Conservation (phyloP, 352 stramenopile species). For the Pythium phragmiticola region DNA sequence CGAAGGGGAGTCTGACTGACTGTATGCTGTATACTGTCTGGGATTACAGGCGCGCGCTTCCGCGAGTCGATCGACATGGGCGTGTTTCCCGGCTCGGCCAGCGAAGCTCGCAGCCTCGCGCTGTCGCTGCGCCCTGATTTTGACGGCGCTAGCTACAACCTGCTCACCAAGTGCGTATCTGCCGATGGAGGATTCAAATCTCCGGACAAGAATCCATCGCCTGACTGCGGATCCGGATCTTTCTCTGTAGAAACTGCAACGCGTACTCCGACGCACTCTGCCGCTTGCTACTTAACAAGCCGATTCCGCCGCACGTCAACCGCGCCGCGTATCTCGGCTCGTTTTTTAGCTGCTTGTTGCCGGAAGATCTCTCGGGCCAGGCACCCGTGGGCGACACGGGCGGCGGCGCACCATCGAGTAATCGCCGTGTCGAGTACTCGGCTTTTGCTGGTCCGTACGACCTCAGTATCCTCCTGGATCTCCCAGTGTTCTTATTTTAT, state of each 20-base stretch:
- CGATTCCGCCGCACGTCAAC: constrained; percentile 92
- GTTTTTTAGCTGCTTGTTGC: constrained; percentile 83
- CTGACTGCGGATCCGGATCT: background rate
- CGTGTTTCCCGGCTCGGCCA: constrained; percentile 78
- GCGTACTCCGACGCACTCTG: constrained; percentile 90
- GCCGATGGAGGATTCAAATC: background rate
- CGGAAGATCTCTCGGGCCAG: constrained; percentile 46
- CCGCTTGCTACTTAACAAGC: constrained; percentile 72
- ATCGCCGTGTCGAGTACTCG: constrained; percentile 41
- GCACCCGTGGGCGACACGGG: constrained; percentile 57
- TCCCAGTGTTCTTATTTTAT: background rate
- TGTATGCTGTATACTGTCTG: background rate
- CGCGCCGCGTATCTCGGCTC: constrained; percentile 91
- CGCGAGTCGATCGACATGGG: constrained; percentile 89
- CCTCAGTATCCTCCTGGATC: background rate
- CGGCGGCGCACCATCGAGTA: constrained; percentile 17
- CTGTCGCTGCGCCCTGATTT: constrained; percentile 88
- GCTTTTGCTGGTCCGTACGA: constrained; percentile 55
- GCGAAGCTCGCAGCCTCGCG: constrained; percentile 79
- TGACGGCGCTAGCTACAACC: constrained; percentile 87
- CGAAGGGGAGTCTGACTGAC: background rate
- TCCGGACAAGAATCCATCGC: background rate
- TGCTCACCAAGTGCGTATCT: constrained; percentile 74
- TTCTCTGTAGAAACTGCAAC: constrained; percentile 89
- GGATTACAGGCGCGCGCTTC: constrained; percentile 74